Conservation (phyloP, 1,284 basidiomycete genomes). For the Ganoderma sp. region DNA sequence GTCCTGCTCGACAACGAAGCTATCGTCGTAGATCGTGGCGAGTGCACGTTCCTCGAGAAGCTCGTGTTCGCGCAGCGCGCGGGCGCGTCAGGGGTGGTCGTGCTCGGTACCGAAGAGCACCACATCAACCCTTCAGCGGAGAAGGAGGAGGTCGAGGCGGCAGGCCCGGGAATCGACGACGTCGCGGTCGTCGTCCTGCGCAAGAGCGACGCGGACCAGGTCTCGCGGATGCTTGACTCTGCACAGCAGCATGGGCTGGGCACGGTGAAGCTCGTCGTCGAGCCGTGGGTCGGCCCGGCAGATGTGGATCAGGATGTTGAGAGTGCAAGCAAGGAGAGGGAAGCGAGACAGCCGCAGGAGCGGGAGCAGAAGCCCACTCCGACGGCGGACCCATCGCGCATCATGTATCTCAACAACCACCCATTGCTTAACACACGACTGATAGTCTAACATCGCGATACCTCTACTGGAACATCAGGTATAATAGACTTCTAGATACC, state of each 20-base stretch:
- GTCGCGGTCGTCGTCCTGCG: slow-evolving; percentile 67
- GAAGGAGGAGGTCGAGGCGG: slow-evolving; percentile 57
- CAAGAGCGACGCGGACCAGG: slow-evolving; percentile 53
- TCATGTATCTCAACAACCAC: slow-evolving; percentile 79
- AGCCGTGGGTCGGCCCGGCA: slow-evolving; percentile 45
- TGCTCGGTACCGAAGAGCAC: slow-evolving; percentile 66
- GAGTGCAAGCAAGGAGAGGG: neutral
- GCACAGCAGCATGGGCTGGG: slow-evolving; percentile 53
- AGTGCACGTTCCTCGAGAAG: slow-evolving; percentile 86
- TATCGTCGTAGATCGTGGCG: slow-evolving; percentile 68
- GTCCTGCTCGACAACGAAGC: slow-evolving; percentile 53
- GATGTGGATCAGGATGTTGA: slow-evolving; percentile 18
- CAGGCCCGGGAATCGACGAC: slow-evolving; percentile 58
- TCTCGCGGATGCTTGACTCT: slow-evolving; percentile 60
- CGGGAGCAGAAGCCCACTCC: slow-evolving; percentile 32
- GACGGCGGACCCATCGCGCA: slow-evolving; percentile 46
- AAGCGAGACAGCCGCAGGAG: slow-evolving; percentile 32
- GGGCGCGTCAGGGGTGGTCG: slow-evolving; percentile 76
- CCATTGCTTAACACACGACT: slow-evolving; percentile 78
- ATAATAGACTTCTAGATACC: slow-evolving; percentile 13
- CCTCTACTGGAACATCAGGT: slow-evolving; percentile 12
- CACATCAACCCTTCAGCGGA: slow-evolving; percentile 73
- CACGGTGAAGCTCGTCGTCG: slow-evolving; percentile 59
- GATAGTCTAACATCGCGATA: slow-evolving; percentile 51
- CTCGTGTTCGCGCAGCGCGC: slow-evolving; percentile 65